These are phyloP conservation scores for Hypoxylon lenormandii DNA, from an alignment of 495 filamentous ascomycete genomes.

Conservation along the genomic window DNA sequence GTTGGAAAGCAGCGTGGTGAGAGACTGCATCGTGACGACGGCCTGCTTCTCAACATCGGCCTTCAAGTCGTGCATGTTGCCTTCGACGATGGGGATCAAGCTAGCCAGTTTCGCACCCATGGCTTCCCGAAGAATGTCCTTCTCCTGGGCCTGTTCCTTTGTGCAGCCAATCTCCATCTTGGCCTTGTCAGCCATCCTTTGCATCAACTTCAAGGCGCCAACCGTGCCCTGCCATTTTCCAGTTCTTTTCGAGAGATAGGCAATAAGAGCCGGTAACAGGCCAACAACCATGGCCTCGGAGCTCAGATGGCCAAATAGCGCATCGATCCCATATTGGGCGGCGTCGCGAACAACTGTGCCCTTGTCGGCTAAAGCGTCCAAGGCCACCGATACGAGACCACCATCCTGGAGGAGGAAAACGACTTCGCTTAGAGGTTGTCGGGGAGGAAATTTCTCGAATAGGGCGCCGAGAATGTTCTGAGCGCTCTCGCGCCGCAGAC, in stretches of 20 bases:
- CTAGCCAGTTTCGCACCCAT: conserved; percentile 93
- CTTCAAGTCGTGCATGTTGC: conserved; percentile 96
- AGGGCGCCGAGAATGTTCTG: conserved; percentile 95
- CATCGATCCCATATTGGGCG: conserved; percentile 93
- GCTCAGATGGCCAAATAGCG: conserved; percentile 80
- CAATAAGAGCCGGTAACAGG: conserved; percentile 76
- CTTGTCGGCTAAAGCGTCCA: conserved; percentile 93
- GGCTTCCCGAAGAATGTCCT: conserved; percentile 86
- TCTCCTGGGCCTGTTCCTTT: conserved; percentile 81
- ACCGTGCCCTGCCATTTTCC: conserved; percentile 97
- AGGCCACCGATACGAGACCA: conserved; percentile 74
- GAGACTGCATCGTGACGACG: conserved; percentile 85
- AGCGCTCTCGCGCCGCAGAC: conserved; percentile 83
- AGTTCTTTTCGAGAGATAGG: conserved; percentile 79
- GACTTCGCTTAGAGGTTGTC: conserved; percentile 81
- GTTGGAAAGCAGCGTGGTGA: conserved; percentile 92
- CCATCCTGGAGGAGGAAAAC: conserved; percentile 83
- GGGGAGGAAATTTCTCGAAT: conserved; percentile 85
- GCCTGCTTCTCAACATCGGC: conserved; percentile 88
- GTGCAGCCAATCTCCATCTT: conserved; percentile 81
- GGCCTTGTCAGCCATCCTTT: conserved; percentile 91
- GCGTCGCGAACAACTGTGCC: conserved; percentile 86
- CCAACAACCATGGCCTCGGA: conserved; percentile 84
- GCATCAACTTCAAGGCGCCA: conserved; percentile 82
- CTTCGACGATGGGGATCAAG: conserved; percentile 91